Percentiles rank a stretch among this genome's conserved stretches.
Evolutionary conservation across 2,329 filamentous ascomycete species (phyloP).

Genomic region (Aspergillus ibericus): DNA sequence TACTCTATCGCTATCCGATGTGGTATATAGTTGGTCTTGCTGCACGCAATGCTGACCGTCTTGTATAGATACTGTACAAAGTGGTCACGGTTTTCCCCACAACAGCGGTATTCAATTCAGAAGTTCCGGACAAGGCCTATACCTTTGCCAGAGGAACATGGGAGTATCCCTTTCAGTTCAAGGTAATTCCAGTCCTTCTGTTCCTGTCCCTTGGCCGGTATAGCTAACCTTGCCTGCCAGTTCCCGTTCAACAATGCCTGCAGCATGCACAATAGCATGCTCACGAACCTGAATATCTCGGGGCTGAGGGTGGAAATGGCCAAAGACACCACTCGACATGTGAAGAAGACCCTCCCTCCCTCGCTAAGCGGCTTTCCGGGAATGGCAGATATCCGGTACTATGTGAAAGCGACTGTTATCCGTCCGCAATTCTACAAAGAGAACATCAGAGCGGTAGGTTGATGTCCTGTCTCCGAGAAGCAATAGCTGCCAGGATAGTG

Average conservation of each 20-base stretch:
- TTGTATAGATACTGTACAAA: constrained; percentile 46
- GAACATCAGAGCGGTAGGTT: constrained; percentile 65
- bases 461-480: not conserved
- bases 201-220: not conserved
- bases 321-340: constrained; percentile 58
- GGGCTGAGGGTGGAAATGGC: constrained; percentile 48
- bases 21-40: not conserved
- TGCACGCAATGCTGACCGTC: not conserved
- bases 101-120: constrained; percentile 41
- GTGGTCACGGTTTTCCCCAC: constrained; percentile 49
- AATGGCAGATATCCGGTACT: constrained; percentile 89
- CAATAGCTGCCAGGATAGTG: not conserved
- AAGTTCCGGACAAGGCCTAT: constrained; percentile 38
- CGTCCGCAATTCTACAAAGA: constrained; percentile 87
- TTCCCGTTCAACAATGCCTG: constrained; percentile 54
- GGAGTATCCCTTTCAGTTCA: constrained; percentile 52
- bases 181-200: constrained; percentile 32
- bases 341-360: constrained; percentile 83
- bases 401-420: constrained; percentile 90
- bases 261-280: constrained; percentile 44
- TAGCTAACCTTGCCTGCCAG: constrained; percentile 23
- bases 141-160: constrained; percentile 49
- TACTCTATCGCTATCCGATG: not conserved
- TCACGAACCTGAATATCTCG: constrained; percentile 48
- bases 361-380: constrained; percentile 83